phyloP scores from a whole-genome alignment of 2,329 filamentous ascomycete genomes.

The Colletotrichum sojae region DNA sequence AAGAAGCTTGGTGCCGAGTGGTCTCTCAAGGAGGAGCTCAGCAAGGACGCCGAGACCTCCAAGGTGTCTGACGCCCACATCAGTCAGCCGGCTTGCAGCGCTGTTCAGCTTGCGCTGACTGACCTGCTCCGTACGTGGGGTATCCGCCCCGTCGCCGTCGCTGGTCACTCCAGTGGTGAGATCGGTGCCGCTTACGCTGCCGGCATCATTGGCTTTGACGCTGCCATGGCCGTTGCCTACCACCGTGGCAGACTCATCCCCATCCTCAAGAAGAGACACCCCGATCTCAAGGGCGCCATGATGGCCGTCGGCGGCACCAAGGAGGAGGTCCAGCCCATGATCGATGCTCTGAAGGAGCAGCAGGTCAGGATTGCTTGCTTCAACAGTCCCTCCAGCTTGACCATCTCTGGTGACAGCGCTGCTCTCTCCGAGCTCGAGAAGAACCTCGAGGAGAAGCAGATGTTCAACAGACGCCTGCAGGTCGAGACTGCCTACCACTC shows the following conservation, averaged over 20 bases:
- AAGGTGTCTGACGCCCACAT: slow-evolving; percentile 56
- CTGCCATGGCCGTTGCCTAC: slow-evolving; percentile 65
- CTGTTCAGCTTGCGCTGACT: slow-evolving; percentile 63
- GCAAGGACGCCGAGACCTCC: slow-evolving; percentile 50
- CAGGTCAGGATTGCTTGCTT: slow-evolving; percentile 56
- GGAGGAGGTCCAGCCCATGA: slow-evolving; percentile 60
- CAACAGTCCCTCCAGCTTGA: slow-evolving; percentile 67
- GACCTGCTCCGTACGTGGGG: slow-evolving; percentile 60
- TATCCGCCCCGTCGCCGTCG: slow-evolving; percentile 55
- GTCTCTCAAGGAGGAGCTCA: slow-evolving; percentile 55
- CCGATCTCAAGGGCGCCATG: slow-evolving; percentile 64
- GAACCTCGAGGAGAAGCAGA: slow-evolving; percentile 50
- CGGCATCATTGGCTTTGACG: slow-evolving; percentile 54
- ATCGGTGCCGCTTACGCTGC: slow-evolving; percentile 63
- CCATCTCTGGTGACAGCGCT: slow-evolving; percentile 55
- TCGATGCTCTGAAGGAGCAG: slow-evolving; percentile 54
- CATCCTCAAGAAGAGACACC: slow-evolving; percentile 56
- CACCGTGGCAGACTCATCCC: slow-evolving; percentile 61
- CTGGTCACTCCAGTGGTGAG: slow-evolving; percentile 64
- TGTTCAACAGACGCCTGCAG: slow-evolving; percentile 64
- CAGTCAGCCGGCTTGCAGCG: slow-evolving; percentile 60
- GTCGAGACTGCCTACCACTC: slow-evolving; percentile 70
- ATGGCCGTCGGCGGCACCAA: slow-evolving; percentile 66
- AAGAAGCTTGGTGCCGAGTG: slow-evolving; percentile 52
- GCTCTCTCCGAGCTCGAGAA: slow-evolving; percentile 48